Evolutionary conservation across 208 protist species (phyloP).

Genomic region (Kentomonas sorsogonicus): DNA sequence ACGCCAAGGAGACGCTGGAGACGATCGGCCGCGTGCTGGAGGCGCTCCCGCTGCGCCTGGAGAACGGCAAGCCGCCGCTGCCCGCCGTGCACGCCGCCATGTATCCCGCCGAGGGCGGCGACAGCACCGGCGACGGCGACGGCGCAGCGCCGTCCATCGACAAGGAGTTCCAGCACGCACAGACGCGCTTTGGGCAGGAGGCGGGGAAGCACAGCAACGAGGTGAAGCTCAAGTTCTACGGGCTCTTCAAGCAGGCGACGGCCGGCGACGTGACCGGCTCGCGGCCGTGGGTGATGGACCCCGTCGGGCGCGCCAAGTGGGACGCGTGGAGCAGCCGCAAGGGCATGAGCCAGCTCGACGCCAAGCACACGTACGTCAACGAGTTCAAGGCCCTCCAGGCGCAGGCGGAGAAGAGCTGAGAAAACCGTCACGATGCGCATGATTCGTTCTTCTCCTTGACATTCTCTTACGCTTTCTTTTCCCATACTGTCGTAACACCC

Average conservation of each 20-base stretch:
- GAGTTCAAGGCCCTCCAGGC: conserved; percentile 47
- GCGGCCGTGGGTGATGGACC: conserved; percentile 75
- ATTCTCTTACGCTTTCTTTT: too few relatives aligned
- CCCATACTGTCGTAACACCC: too few relatives aligned
- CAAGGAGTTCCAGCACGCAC: conserved; percentile 49
- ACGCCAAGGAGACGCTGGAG: conserved; percentile 20
- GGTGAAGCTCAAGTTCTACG: conserved; percentile 84
- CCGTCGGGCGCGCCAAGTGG: conserved; percentile 86
- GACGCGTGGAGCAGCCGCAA: conserved; percentile 86
- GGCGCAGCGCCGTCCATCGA: conserved; percentile 14
- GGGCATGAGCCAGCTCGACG: conserved; percentile 74
- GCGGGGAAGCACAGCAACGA: conserved; percentile 43
- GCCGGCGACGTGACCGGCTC: conserved; percentile 68
- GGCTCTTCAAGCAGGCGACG: conserved; percentile 85
- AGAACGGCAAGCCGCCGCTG: conserved; percentile 47
- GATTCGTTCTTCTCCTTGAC: too few relatives aligned
- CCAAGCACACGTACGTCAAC: conserved; percentile 79
- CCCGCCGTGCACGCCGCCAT: conserved; percentile 28
- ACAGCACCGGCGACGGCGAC: conserved; percentile 8
- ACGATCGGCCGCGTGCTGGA: conserved; percentile 27
- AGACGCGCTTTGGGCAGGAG: conserved; percentile 41
- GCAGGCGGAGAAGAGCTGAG: conserved; percentile 12
- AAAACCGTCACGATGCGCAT: too few relatives aligned
- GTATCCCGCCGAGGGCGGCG: conserved; percentile 20
- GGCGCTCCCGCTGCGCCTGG: conserved; percentile 33